Evolutionary conservation across 1,284 basidiomycete genomes (phyloP), one percentile per base, ranked within the genome.

Genomic region (Inonotus obliquus): DNA sequence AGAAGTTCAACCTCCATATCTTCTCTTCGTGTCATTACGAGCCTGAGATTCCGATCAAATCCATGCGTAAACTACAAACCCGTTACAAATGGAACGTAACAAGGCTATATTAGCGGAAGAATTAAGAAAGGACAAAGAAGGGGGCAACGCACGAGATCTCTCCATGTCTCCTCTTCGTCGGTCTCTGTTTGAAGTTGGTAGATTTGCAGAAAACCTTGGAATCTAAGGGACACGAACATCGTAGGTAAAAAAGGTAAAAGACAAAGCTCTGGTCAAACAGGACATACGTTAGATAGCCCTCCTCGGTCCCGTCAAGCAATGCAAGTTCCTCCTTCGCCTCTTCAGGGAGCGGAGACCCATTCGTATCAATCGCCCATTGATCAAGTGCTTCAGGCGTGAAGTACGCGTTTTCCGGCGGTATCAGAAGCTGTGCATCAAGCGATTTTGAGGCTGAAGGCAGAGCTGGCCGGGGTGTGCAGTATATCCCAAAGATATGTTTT

Each of bases 141-240:
- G 11, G 55, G 47, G 32, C 14, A 27, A 66, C 82, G 67, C 68
- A 89, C 87, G 66, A 91, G 74, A 76, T 91, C 89, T 70, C 80
- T 78, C 89, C 88, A 91, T 9, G 89, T 91, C 73, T 92, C 89
- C 70, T 87, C 87, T 68, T 89, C 87, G 65, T 91, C 89, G 65
- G 85, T 89, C 68, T 89, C 86, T 1, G 89, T 91, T 71, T 92
- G 89, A 29, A 91, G 72, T 68, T 89, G 87, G 69, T 91, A 91
- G 54, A 91, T 82, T 69, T 91, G 88, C 69, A 91, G 68, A 69
- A 92, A 91, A 2, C 89, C 89, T 69, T 86, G 84, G 69, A 89
- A 84, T 23, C 88, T 90, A n/a, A 63, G 23, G 23, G 41, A 2
- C n/a, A n/a, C n/a, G n/a, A n/a, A n/a, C n/a, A n/a, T n/a, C n/a